A percentile compares a stretch with the other conserved stretches of the same genome.
These are phyloP conservation scores for Sporisorium sorghi DNA, from an alignment of 1,284 basidiomycete species.

Conservation along the genomic window DNA sequence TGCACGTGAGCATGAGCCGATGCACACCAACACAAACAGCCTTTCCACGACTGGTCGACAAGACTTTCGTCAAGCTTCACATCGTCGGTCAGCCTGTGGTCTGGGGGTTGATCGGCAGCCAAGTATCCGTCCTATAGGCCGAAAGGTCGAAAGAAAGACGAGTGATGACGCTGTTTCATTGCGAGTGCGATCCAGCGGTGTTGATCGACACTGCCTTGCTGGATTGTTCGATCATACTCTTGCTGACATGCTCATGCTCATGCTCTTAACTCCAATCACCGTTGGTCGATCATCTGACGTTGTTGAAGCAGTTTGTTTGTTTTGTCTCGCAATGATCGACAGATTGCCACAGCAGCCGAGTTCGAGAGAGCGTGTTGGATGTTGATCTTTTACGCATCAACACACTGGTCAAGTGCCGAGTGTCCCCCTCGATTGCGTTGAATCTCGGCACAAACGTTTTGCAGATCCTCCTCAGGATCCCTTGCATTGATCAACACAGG, in stretches of 20 bases:
- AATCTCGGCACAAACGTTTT: not conserved
- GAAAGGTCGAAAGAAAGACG: not conserved
- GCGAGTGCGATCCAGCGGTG: not conserved
- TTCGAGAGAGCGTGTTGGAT: too few species aligned
- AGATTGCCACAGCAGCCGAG: too few species aligned
- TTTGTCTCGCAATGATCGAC: slow-evolving; percentile 1
- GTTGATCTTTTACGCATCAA: not conserved
- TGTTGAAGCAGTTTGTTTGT: not conserved
- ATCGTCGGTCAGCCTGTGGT: not conserved
- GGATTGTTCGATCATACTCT: not conserved
- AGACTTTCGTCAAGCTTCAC: too few species aligned
- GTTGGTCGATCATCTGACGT: not conserved
- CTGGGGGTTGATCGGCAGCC: not conserved
- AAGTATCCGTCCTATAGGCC: too few species aligned
- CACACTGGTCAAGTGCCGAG: not conserved
- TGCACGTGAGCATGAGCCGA: slow-evolving; percentile 2
- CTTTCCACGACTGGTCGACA: too few species aligned
- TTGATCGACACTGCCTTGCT: slow-evolving; percentile 9
- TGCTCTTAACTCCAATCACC: too few species aligned
- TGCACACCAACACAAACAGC: not conserved
- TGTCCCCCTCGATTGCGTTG: not conserved
- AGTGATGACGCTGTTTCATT: not conserved
- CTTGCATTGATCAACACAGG: too few species aligned
- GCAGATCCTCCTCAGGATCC: slow-evolving; percentile 32
- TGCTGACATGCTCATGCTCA: too few species aligned